Conservation (phyloP, 176 grass and related monocot species). For the Avena atlantica region DNA sequence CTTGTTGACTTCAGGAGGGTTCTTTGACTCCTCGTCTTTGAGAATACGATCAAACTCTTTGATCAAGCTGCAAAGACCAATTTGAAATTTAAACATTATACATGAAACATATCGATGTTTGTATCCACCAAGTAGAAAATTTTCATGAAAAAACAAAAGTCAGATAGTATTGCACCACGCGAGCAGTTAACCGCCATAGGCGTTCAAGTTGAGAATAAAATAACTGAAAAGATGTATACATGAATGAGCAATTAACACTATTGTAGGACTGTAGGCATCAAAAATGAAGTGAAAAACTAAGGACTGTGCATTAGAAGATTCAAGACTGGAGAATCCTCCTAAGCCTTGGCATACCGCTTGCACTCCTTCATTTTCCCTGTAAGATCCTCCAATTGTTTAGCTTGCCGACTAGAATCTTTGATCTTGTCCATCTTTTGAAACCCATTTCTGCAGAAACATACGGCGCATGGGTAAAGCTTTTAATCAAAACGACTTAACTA, state of each 20-base stretch:
- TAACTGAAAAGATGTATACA: background rate
- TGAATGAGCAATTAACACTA: conserved; percentile 9
- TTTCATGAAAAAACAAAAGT: background rate
- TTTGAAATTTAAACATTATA: conserved; percentile 29
- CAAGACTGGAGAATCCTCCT: conserved; percentile 31
- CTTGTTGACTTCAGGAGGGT: conserved; percentile 71
- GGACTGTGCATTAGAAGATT: conserved; percentile 15
- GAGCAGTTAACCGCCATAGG: background rate
- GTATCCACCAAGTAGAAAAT: conserved; percentile 25
- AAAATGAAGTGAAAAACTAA: background rate
- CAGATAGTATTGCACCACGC: conserved; percentile 26
- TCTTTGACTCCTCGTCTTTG: conserved; percentile 80
- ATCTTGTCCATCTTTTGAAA: conserved; percentile 99
- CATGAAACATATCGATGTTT: background rate
- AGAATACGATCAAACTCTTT: conserved; percentile 87
- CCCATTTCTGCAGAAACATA: conserved; percentile 80
- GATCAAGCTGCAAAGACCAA: conserved; percentile 66
- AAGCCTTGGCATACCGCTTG: conserved; percentile 68
- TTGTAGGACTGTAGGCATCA: background rate
- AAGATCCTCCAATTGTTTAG: conserved; percentile 92
- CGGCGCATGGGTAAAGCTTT: background rate
- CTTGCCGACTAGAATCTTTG: conserved; percentile 91
- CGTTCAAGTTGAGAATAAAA: conserved; percentile 29
- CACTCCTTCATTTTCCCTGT: conserved; percentile 98
- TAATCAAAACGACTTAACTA: background rate